phyloP scores from a whole-genome alignment of 2,329 filamentous ascomycete species.

The Penicillium sp. region DNA sequence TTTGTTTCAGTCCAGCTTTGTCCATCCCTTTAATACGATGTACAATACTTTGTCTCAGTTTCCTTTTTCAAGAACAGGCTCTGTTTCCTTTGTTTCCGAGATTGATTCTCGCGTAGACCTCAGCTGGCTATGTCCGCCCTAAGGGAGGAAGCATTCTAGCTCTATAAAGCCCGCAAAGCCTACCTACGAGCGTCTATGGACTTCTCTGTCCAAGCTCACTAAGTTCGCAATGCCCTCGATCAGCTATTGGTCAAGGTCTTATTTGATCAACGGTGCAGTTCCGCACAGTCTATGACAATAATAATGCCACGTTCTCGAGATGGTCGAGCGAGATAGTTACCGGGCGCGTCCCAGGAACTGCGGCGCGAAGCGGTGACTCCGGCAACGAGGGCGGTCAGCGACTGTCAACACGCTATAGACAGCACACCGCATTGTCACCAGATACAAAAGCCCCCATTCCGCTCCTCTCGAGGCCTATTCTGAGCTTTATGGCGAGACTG shows the following conservation, averaged over 20 bases:
- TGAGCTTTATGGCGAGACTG: conserved; percentile 15
- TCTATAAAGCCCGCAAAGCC: conserved; percentile 84
- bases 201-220: conserved; percentile 81
- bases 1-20: conserved; percentile 20
- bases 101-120: neutral
- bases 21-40: conserved; percentile 23
- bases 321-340: conserved; percentile 77
- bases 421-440: neutral
- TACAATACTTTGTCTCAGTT: conserved; percentile 26
- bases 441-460: neutral
- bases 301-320: conserved; percentile 56
- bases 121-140: conserved; percentile 70
- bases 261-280: conserved; percentile 82
- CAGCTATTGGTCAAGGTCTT: conserved; percentile 80
- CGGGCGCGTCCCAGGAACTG: too few species aligned
- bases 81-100: conserved; percentile 16
- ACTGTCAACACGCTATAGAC: conserved; percentile 2
- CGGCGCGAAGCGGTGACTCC: too few species aligned
- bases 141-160: conserved; percentile 89
- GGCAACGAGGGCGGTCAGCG: conserved; percentile 18
- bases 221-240: conserved; percentile 77
- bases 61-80: conserved; percentile 21
- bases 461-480: neutral
- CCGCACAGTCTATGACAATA: conserved; percentile 63
- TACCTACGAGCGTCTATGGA: conserved; percentile 93